These are phyloP conservation scores for Tarenaya hassleriana DNA, from an alignment of 345 rosid genomes.

Conservation along the genomic window DNA sequence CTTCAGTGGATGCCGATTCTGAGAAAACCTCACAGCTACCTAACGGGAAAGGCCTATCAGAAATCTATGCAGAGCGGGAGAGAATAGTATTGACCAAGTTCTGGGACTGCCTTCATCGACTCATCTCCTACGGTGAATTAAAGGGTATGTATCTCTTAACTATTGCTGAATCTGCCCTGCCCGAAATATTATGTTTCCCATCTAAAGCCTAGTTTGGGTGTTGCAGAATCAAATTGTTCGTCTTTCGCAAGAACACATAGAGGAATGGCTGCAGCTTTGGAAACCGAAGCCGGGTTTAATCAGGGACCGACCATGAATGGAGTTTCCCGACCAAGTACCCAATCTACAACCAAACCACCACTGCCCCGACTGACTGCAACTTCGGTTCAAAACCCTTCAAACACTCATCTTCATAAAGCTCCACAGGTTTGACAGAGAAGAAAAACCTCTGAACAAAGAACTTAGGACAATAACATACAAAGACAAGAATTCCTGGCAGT, in stretches of 20 bases:
- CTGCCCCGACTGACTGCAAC: no score
- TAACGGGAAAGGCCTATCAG: slow-evolving; percentile 46
- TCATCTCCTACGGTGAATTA: slow-evolving; percentile 73
- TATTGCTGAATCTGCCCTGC: background rate
- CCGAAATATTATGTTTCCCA: background rate
- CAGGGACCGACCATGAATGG: slow-evolving; percentile 26
- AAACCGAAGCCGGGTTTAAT: slow-evolving; percentile 20
- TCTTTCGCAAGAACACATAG: slow-evolving; percentile 21
- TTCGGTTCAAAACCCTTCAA: no score
- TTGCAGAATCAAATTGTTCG: slow-evolving; percentile 28
- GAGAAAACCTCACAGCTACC: slow-evolving; percentile 45
- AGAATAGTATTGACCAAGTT: slow-evolving; percentile 61
- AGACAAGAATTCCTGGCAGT: no score
- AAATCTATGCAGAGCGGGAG: slow-evolving; percentile 75
- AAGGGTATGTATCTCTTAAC: slow-evolving; percentile 14
- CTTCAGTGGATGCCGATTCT: slow-evolving; percentile 66
- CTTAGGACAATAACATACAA: slow-evolving; percentile 22
- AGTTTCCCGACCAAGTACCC: slow-evolving; percentile 32
- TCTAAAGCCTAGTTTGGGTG: slow-evolving; percentile 9
- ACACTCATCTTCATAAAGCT: slow-evolving; percentile 32
- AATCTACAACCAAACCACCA: slow-evolving; percentile 32
- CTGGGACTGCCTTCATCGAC: slow-evolving; percentile 82
- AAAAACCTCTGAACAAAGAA: slow-evolving; percentile 20
- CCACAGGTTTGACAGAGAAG: slow-evolving; percentile 31
- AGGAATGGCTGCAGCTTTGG: slow-evolving; percentile 26